Base-by-base conservation (phyloP, 2,329 filamentous ascomycete species). In the Penicillium psychrosexuale region DNA sequence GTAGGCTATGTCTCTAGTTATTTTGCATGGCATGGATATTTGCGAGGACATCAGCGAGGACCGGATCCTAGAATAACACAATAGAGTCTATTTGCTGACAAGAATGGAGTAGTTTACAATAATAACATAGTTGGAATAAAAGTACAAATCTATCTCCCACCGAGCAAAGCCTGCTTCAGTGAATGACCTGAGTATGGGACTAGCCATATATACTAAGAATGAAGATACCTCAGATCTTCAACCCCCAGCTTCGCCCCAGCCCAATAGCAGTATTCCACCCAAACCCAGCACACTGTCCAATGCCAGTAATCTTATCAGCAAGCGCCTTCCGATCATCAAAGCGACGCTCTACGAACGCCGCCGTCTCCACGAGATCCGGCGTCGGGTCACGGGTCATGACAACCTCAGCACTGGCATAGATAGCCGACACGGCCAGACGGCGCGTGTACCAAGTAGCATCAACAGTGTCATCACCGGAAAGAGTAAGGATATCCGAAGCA, bases 331-430 rank as follows among this genome's bases (percentile, higher is more conserved):
- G 78, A 75, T 95, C 92, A 56, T 84, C 80, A 53, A 96, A 75
- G 58, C 93, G 82, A 40, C 91, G 82, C 52, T 87, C 82, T 50
- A 97, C 77, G 70, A 97, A 99, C 9, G 84, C 80, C 61, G 86
- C 86, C 3, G 94, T 97, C 59, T 92, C 89, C 9, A 69, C 71
- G 66, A 89, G 94, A n/a, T 83, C 84, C 0, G 81, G 76, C 4
- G 87, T 91, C 57, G 78, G 80, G 73, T 97, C 94, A 56, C 88
- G 91, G 22, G 91, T 97, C 91, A 97, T 97, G 75, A 92, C 96
- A 5, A 97, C 78, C 75, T 99, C 94, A 53, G 87, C 83, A 33
- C 86, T 84, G 48, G 90, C 90, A 68, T 89, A 90, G n/a, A 89
- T 80, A 2, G 81, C 80, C 0, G 83, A 80, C 24, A 90, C 71